Evolutionary conservation across 257 asterid genomes (phyloP), one percentile per base, ranked within the genome.

Genomic region (Capsicum chinense): DNA sequence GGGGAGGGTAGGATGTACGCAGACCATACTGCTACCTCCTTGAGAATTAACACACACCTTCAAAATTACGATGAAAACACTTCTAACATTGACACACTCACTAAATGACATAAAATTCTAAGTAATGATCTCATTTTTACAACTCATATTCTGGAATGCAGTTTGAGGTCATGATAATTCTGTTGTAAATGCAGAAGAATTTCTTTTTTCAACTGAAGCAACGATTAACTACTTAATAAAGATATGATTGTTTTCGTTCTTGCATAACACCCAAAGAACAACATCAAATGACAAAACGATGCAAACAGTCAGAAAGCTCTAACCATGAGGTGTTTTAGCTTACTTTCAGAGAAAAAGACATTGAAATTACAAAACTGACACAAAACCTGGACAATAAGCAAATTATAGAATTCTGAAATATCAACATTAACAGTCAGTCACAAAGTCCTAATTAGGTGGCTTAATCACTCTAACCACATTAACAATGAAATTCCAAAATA

Each of bases 401-500:
- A 52, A 78, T 14, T 54, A 78, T 15, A 15, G 14, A 5, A 52
- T 21, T 7, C 63, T 52, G 47, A 76, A 21, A 52, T 21, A 37
- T 76, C 21, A 76, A 76, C 47, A 26, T 26, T 26, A 26, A 26
- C 33, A 26, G 33, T 26, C 33, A 50, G 47, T 50, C 81, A 13
- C 44, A 50, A 56, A 26, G 81, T 78, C 50, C 81, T 78, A 78
- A 78, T 78, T 64, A 54, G 6, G 81, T 78, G 47, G 5, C 64
- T 26, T 39, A 39, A 2, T 39, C 44, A 39, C 44, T 39, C 44
- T 39, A 39, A 39, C 44, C 44, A 39, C 66, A n/a, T 33, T 35
- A 44, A 66, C 47, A 14, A 26, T 12, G 17, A 26, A 12, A 33
- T 10, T 33, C 42, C 15, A 64, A 39, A 39, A 39, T 39, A 39